Base-by-base conservation (phyloP, 1,139 yeast genomes). In the Candida sp. region DNA sequence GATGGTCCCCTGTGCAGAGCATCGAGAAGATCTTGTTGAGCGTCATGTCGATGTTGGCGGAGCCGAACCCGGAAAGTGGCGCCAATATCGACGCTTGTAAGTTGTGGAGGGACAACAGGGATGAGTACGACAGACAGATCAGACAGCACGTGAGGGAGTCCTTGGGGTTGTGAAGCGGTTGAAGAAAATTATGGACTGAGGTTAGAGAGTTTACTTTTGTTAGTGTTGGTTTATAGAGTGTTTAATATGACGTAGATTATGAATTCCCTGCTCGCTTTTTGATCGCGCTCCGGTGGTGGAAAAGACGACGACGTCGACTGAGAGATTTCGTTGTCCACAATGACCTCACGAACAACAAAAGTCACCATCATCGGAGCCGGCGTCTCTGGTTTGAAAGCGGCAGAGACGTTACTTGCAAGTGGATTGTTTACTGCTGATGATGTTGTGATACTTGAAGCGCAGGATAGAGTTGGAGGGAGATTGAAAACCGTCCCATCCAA, bases 1-100 rank as follows among this genome's bases (percentile, higher is more conserved):
- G 99, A 57, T 94, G 99, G 99, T 89, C 96, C 6, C 99, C 99
- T 0, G 94, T 94, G 42, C 99, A 94, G 68, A 90, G 97, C 63
- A 93, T 94, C 28, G 99, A 94, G 71, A 94, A 94, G 80, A 94
- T 94, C 54, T 76, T 94, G 56, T 73, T 94, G 54, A 88, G 96
- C 68, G 98, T 94, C 28, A 85, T 92, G 81, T 89, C 97, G 62
- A 93, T 94, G 98, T 79, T 94, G 58, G 96, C 98, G 3, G 98
- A 94, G 68, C 98, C 99, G 4, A 94, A 94, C 65, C 90, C 91
- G 31, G 98, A 93, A 68, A 88, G 96, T 63, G 98, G 98, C 4
- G 99, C 99, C 47, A 92, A 94, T 65, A 89, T 94, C 50, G 99
- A 94, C 65, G 99, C 99, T 2, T 90, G 97, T 59, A 92, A 92